Percentiles rank a stretch among this genome's conserved stretches.
phyloP scores from a whole-genome alignment of 768 basidiomycete genomes.

The Suillus occidentalis region DNA sequence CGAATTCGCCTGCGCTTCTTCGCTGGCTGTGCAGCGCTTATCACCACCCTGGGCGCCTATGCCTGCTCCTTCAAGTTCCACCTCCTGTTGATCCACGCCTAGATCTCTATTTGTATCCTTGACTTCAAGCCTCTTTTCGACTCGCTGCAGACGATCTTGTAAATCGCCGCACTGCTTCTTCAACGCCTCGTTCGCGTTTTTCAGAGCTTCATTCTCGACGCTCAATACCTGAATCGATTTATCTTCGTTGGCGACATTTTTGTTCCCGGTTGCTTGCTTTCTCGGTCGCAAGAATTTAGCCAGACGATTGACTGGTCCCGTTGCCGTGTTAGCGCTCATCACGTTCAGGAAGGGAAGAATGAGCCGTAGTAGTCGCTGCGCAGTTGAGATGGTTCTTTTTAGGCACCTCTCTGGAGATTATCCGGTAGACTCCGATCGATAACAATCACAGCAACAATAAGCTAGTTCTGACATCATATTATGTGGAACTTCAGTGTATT shows the following conservation, averaged over 20 bases:
- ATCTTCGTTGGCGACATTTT: not conserved
- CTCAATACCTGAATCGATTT: not conserved
- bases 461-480: not conserved
- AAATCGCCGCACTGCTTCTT: not conserved
- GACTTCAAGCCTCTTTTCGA: not conserved
- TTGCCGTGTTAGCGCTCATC: not conserved
- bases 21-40: not conserved
- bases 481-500: not conserved
- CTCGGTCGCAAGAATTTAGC: not conserved
- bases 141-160: conserved; percentile 1
- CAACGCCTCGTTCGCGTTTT: not conserved
- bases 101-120: not conserved
- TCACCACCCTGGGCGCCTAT: not conserved
- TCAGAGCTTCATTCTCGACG: not conserved
- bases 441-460: not conserved
- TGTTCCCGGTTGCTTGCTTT: not conserved
- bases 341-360: not conserved
- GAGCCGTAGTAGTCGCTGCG: not conserved
- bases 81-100: not conserved
- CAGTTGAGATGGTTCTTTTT: not conserved
- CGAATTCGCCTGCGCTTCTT: not conserved
- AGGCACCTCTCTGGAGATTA: not conserved
- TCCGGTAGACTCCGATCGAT: conserved; percentile 1
- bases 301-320: not conserved
- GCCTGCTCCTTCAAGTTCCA: too few relatives aligned